Evolutionary conservation across 2,329 filamentous ascomycete species (phyloP).

Genomic region (Verticillium dahliae): DNA sequence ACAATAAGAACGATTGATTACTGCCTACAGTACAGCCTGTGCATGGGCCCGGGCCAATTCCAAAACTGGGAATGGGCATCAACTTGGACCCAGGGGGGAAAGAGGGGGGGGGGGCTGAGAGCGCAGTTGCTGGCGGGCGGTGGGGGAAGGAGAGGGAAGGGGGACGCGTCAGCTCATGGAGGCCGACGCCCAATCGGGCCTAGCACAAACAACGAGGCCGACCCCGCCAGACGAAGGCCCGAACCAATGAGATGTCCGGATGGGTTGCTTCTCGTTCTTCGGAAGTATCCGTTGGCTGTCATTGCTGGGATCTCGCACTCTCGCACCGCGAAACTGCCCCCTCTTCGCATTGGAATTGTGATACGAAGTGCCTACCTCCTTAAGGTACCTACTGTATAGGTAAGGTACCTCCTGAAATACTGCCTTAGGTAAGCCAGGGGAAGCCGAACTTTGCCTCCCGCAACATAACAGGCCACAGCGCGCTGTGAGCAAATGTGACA

Average conservation of each 20-base stretch:
- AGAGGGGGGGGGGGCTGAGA: slow-evolving; percentile 23
- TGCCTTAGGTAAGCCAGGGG: background rate
- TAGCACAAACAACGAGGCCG: background rate
- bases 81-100: background rate
- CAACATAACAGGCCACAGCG: background rate
- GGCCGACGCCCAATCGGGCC: background rate
- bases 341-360: background rate
- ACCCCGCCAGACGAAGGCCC: background rate
- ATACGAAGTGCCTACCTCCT: no score
- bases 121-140: slow-evolving; percentile 21
- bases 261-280: background rate
- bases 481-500: background rate
- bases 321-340: background rate
- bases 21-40: background rate
- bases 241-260: background rate
- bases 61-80: slow-evolving; percentile 1
- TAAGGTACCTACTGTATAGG: no score
- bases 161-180: slow-evolving; percentile 1
- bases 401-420: no score
- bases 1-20: background rate
- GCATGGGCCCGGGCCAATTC: background rate
- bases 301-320: background rate
- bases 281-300: background rate
- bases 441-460: no score
- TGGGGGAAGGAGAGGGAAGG: background rate